phyloP scores from a whole-genome alignment of 495 filamentous ascomycete genomes.

The Patellaria atrata region DNA sequence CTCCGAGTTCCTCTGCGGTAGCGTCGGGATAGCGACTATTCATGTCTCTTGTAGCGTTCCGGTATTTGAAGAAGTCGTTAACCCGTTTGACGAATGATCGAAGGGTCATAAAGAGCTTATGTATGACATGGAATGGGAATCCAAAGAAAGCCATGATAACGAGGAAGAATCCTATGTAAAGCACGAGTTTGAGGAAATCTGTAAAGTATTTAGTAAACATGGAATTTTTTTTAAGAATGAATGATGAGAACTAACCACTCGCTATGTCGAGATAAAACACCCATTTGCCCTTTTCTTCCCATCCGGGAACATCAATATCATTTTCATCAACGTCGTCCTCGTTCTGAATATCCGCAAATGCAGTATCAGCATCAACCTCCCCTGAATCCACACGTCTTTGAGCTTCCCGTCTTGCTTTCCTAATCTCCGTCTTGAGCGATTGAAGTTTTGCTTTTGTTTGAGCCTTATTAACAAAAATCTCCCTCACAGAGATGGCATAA shows the following conservation, averaged over 20 bases:
- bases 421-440: constrained; percentile 50
- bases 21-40: constrained; percentile 83
- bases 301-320: constrained; percentile 86
- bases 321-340: constrained; percentile 79
- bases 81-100: constrained; percentile 82
- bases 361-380: constrained; percentile 22
- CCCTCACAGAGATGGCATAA: constrained; percentile 66
- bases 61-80: constrained; percentile 72
- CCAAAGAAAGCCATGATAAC: constrained; percentile 90
- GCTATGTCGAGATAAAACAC: constrained; percentile 76
- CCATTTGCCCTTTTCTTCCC: constrained; percentile 94
- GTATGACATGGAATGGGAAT: constrained; percentile 87
- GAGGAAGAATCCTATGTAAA: constrained; percentile 83
- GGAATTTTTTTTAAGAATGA: not conserved
- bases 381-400: constrained; percentile 34
- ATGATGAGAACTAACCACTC: constrained; percentile 42
- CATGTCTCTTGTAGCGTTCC: constrained; percentile 84
- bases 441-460: constrained; percentile 55
- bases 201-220: constrained; percentile 14
- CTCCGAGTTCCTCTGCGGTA: constrained; percentile 64
- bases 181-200: constrained; percentile 82
- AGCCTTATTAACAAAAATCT: constrained; percentile 55
- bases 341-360: constrained; percentile 34
- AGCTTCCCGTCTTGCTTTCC: constrained; percentile 40
- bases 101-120: constrained; percentile 86